Percentiles rank a stretch among this genome's conserved stretches.
phyloP scores from a whole-genome alignment of 2,329 filamentous ascomycete genomes.

The Biscogniauxia marginata region DNA sequence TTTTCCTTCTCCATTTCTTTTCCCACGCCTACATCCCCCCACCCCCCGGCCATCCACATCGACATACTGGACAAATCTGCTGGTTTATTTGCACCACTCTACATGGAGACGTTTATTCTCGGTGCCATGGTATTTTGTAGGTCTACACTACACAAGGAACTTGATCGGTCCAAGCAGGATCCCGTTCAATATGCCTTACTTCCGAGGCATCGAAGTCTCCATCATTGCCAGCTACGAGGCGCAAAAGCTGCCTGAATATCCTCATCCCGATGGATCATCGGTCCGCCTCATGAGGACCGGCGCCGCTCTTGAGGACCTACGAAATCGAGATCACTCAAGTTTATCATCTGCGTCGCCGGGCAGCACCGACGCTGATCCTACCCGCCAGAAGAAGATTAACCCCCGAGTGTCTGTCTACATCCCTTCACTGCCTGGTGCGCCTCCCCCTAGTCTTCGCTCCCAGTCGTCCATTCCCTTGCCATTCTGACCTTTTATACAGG shows the following conservation, averaged over 20 bases:
- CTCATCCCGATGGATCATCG: slow-evolving; percentile 52
- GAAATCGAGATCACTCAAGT: slow-evolving; percentile 4
- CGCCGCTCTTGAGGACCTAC: slow-evolving; percentile 4
- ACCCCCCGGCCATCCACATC: too few relatives aligned
- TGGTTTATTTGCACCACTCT: background rate
- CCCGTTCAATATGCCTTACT: slow-evolving; percentile 43
- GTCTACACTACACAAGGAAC: background rate
- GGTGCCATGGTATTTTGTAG: too few relatives aligned
- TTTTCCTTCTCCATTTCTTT: background rate
- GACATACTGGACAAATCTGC: background rate
- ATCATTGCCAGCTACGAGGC: slow-evolving; percentile 38
- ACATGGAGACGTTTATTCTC: too few relatives aligned
- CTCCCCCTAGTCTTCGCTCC: background rate
- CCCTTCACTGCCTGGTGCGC: slow-evolving; percentile 50
- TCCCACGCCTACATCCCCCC: background rate
- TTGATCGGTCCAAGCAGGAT: background rate
- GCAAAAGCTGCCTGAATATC: slow-evolving; percentile 50
- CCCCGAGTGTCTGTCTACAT: slow-evolving; percentile 55
- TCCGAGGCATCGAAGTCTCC: slow-evolving; percentile 48
- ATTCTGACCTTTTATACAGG: slow-evolving; percentile 33
- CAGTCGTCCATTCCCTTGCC: slow-evolving; percentile 2
- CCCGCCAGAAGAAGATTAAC: slow-evolving; percentile 33
- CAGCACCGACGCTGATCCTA: slow-evolving; percentile 29
- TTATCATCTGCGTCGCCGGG: slow-evolving; percentile 18
- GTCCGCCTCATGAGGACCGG: slow-evolving; percentile 33